phyloP scores from a whole-genome alignment of 495 filamentous ascomycete species.

The Parachaetomium inaequale region DNA sequence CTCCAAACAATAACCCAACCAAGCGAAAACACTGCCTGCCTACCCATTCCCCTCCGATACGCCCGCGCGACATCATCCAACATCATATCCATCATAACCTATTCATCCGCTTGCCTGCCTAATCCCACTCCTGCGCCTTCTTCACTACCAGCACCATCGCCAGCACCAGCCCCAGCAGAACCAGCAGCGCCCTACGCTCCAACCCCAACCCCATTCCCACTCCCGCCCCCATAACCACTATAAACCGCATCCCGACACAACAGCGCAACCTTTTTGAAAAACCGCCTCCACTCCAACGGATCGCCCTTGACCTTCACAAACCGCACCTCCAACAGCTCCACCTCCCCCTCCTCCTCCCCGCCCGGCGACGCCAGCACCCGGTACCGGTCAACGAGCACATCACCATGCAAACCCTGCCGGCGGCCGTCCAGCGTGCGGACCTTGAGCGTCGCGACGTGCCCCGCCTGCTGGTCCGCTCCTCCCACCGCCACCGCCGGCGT shows the following conservation, averaged over 20 bases:
- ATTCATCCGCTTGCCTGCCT: not conserved
- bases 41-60: conserved; percentile 6
- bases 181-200: conserved; percentile 11
- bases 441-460: conserved; percentile 60
- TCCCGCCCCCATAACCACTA: conserved; percentile 40
- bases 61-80: not conserved
- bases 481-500: not conserved
- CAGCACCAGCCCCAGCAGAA: too few relatives aligned
- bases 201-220: not conserved
- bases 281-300: conserved; percentile 92
- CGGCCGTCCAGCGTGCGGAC: conserved; percentile 75
- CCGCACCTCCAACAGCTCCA: conserved; percentile 72
- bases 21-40: conserved; percentile 1
- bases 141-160: not conserved
- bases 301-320: conserved; percentile 96
- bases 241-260: conserved; percentile 78
- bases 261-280: conserved; percentile 89
- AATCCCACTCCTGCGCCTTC: not conserved
- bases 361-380: conserved; percentile 24
- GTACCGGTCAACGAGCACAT: conserved; percentile 74
- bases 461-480: conserved; percentile 18
- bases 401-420: conserved; percentile 75
- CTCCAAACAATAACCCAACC: conserved; percentile 12
- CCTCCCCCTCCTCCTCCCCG: conserved; percentile 7
- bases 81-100: not conserved